Conservation (phyloP, 2,329 filamentous ascomycete species). For the Trichoderma afroharzianum region DNA sequence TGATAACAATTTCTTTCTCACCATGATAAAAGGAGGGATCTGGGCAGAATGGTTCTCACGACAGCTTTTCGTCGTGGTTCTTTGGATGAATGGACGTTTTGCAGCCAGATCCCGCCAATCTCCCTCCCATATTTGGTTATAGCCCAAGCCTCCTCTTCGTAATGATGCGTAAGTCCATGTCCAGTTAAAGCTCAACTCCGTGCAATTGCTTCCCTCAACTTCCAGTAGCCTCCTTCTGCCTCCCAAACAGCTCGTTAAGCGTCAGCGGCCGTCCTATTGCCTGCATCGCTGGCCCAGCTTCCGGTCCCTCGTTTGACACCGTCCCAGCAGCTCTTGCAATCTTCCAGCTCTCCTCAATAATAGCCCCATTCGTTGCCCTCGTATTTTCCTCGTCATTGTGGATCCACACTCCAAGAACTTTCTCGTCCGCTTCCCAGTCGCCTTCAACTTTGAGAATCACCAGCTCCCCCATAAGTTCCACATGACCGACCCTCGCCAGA, state of each 20-base stretch:
- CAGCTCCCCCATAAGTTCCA: constrained; percentile 59
- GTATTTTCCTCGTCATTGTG: constrained; percentile 48
- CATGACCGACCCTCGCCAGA: constrained; percentile 56
- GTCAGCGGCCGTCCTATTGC: constrained; percentile 43
- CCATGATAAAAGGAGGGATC: background rate
- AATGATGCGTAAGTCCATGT: background rate
- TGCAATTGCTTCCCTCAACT: background rate
- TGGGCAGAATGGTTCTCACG: background rate
- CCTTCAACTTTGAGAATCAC: constrained; percentile 46
- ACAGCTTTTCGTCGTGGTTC: background rate
- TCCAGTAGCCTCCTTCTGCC: constrained; percentile 23
- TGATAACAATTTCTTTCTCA: background rate
- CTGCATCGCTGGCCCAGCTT: constrained; percentile 41
- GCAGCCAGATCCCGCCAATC: background rate
- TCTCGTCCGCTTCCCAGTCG: constrained; percentile 33
- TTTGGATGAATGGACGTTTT: background rate
- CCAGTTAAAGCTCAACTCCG: background rate
- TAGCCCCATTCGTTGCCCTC: constrained; percentile 38
- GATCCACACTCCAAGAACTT: constrained; percentile 53
- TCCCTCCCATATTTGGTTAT: background rate
- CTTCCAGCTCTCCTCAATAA: constrained; percentile 44
- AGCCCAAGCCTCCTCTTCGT: background rate
- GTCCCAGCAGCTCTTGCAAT: constrained; percentile 31
- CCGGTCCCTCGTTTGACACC: constrained; percentile 29
- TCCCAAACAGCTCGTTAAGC: constrained; percentile 44